Conservation (phyloP, 2,329 filamentous ascomycete genomes). For the Myriosclerotinia curreyana region DNA sequence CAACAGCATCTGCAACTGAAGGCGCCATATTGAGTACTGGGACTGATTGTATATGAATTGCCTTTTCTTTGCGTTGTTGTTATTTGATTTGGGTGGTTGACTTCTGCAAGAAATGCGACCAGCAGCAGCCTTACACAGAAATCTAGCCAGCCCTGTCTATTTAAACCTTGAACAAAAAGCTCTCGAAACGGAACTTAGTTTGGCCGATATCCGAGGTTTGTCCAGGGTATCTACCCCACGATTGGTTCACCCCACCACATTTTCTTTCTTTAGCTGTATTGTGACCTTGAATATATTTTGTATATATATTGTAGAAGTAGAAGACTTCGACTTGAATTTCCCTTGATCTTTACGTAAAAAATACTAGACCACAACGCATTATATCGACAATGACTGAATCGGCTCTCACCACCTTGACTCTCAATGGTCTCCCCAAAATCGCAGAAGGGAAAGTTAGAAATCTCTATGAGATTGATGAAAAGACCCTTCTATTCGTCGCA, state of each 20-base stretch:
- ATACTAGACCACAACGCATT: not conserved
- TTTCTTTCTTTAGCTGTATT: not conserved
- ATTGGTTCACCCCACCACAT: not conserved
- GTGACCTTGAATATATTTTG: not conserved
- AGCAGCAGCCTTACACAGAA: conserved; percentile 7
- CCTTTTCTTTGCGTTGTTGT: not conserved
- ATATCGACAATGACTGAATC: conserved; percentile 10
- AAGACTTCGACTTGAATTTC: not conserved
- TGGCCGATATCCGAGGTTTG: conserved; percentile 1
- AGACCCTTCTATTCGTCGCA: conserved; percentile 76
- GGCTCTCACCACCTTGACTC: conserved; percentile 13
- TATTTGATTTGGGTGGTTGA: not conserved
- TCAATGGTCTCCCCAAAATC: conserved; percentile 16
- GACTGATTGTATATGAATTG: not conserved
- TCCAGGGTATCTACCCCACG: not conserved
- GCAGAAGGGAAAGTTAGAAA: conserved; percentile 69
- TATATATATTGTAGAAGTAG: not conserved
- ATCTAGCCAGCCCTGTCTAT: conserved; percentile 1
- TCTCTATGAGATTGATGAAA: conserved; percentile 68
- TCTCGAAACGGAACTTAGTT: conserved; percentile 1
- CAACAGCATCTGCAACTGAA: conserved; percentile 45
- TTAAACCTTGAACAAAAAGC: not conserved
- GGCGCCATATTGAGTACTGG: conserved; percentile 35
- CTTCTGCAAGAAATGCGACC: conserved; percentile 13
- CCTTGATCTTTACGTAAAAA: not conserved